Conservation (phyloP, 345 rosid genomes). For the Camelina sativa region DNA sequence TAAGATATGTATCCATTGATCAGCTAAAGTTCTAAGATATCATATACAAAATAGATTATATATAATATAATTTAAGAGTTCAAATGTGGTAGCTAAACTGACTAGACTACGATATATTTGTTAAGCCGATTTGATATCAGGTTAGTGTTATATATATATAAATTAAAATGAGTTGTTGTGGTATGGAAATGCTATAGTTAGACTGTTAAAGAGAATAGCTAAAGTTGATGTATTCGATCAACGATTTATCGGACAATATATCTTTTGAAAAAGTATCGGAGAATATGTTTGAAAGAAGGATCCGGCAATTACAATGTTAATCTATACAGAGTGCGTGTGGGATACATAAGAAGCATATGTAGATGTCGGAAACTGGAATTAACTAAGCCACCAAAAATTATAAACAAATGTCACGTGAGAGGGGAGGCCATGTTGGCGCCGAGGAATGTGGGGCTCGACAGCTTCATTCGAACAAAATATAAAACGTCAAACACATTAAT, state of each 20-base stretch:
- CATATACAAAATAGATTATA: neutral
- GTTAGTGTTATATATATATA: neutral
- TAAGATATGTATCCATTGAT: too few species aligned
- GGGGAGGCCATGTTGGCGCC: conserved; percentile 66
- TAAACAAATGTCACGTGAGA: conserved; percentile 60
- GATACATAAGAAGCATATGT: conserved; percentile 36
- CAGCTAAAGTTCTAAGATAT: too few species aligned
- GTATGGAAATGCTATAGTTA: neutral
- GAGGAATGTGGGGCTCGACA: conserved; percentile 71
- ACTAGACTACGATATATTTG: neutral
- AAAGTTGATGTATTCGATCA: neutral
- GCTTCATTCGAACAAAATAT: conserved; percentile 31
- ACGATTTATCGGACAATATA: neutral
- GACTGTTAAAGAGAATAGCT: neutral
- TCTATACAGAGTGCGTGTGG: conserved; percentile 20
- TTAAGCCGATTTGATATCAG: neutral
- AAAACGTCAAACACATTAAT: conserved; percentile 32
- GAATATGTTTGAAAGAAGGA: neutral
- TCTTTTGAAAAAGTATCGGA: neutral
- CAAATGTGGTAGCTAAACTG: neutral
- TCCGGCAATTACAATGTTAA: neutral
- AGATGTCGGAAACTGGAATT: conserved; percentile 28
- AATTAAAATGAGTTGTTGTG: neutral
- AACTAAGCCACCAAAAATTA: conserved; percentile 28
- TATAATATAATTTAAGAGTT: neutral